A percentile compares a stretch with the other conserved stretches of the same genome.
Evolutionary conservation across 1,139 yeast species (phyloP).

Genomic region (Torulaspora pretoriensis): DNA sequence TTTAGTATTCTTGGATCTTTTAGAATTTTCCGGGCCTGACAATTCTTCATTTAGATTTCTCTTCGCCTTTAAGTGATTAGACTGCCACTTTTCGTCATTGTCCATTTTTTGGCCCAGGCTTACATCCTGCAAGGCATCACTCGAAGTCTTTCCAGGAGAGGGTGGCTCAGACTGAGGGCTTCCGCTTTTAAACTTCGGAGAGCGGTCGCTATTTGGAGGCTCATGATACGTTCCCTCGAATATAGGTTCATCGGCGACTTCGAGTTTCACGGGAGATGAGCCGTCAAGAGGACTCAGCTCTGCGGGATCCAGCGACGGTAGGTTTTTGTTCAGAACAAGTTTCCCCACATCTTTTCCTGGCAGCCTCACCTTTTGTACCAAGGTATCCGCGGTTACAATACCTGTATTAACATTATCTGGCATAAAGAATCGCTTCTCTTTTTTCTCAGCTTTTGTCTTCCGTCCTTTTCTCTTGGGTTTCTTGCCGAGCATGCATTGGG

Average conservation of each 20-base stretch:
- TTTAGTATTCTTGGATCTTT: background rate
- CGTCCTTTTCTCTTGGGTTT: slow-evolving; percentile 17
- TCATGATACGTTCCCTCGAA: background rate
- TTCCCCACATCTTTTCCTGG: slow-evolving; percentile 8
- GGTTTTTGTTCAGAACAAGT: slow-evolving; percentile 9
- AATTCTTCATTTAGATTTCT: background rate
- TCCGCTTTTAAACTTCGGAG: background rate
- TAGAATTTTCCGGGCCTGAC: background rate
- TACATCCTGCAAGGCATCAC: slow-evolving; percentile 6
- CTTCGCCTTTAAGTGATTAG: slow-evolving; percentile 7
- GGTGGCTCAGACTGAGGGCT: slow-evolving; percentile 2
- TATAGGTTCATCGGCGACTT: slow-evolving; percentile 1
- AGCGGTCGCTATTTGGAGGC: background rate
- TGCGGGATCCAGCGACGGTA: slow-evolving; percentile 21
- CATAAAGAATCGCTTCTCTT: slow-evolving; percentile 56
- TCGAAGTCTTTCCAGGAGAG: slow-evolving; percentile 12
- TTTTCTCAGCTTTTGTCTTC: slow-evolving; percentile 20
- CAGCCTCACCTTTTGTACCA: slow-evolving; percentile 39
- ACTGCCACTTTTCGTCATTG: slow-evolving; percentile 8
- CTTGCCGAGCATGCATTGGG: slow-evolving; percentile 41
- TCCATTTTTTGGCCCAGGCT: slow-evolving; percentile 15
- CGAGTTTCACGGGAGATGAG: slow-evolving; percentile 14
- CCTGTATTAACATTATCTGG: slow-evolving; percentile 77
- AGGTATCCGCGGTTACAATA: slow-evolving; percentile 52
- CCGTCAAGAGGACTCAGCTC: slow-evolving; percentile 23